Conservation (phyloP, 306 rosid species). For the Prunus kanzakura region DNA sequence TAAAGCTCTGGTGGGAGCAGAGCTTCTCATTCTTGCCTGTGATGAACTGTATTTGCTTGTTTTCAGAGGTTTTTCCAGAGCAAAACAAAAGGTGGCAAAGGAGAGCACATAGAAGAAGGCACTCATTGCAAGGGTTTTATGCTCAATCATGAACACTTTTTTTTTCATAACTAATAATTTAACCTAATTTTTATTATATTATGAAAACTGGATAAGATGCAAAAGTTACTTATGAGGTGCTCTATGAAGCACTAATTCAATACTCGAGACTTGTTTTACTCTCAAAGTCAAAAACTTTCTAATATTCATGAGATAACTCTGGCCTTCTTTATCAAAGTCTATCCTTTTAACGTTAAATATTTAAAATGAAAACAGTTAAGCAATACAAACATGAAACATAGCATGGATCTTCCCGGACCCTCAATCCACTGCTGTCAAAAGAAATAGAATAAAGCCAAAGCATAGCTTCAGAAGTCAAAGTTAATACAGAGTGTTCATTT, state of each 20-base stretch:
- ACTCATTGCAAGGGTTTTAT: neutral
- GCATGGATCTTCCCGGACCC: neutral
- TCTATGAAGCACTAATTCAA: neutral
- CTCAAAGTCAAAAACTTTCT: neutral
- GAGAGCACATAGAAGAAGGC: neutral
- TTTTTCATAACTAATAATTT: neutral
- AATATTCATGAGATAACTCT: neutral
- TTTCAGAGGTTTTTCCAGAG: neutral
- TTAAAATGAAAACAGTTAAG: neutral
- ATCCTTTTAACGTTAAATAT: neutral
- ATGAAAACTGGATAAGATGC: neutral
- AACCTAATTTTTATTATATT: neutral
- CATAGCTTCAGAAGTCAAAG: neutral
- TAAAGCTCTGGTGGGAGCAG: conserved; percentile 11
- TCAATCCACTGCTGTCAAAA: neutral
- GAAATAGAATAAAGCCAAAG: neutral
- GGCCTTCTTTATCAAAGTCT: neutral
- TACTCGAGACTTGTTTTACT: neutral
- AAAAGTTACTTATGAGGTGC: neutral
- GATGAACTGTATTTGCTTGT: neutral
- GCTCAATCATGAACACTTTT: conserved; percentile 1
- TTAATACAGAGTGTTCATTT: no score
- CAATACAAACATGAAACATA: neutral
- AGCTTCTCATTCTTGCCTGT: conserved; percentile 31
- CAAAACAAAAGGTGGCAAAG: conserved; percentile 3